These are phyloP conservation scores for Hortiboletus flavorubellus DNA, from an alignment of 768 basidiomycete species.

Conservation along the genomic window DNA sequence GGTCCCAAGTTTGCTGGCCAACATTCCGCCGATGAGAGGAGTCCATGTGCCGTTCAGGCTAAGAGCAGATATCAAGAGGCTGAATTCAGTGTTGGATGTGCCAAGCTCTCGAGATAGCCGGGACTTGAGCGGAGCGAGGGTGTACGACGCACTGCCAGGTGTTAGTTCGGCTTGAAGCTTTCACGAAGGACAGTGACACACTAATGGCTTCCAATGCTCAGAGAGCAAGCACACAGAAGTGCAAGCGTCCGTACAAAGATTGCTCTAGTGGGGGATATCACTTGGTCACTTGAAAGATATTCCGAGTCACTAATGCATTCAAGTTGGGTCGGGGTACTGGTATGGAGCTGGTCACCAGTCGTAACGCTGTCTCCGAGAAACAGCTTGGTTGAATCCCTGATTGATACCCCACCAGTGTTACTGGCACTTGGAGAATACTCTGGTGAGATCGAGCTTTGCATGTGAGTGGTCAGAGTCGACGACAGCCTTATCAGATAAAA, in stretches of 20 bases:
- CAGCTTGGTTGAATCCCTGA: not conserved
- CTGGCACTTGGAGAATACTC: not conserved
- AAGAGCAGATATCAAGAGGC: conserved; percentile 71
- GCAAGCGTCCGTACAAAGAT: conserved; percentile 56
- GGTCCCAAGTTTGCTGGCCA: conserved; percentile 69
- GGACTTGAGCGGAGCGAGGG: conserved; percentile 77
- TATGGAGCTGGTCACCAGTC: not conserved
- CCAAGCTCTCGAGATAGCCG: conserved; percentile 64
- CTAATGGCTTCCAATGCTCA: conserved; percentile 80
- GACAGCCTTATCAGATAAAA: conserved; percentile 26
- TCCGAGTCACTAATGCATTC: not conserved
- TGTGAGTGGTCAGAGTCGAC: not conserved
- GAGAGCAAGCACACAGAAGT: conserved; percentile 65
- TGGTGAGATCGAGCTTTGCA: conserved; percentile 1
- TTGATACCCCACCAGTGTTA: not conserved
- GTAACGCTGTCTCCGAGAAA: not conserved
- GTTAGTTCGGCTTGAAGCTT: not conserved
- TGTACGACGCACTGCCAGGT: conserved; percentile 57
- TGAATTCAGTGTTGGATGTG: conserved; percentile 74
- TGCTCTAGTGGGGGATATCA: conserved; percentile 32
- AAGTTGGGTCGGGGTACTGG: not conserved
- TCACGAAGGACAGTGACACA: conserved; percentile 30
- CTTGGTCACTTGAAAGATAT: conserved; percentile 1
- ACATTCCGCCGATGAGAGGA: conserved; percentile 71
- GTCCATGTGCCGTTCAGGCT: conserved; percentile 77